Percentiles rank a stretch among this genome's conserved stretches.
These are phyloP conservation scores for Tranzscheliella williamsii DNA, from an alignment of 1,284 basidiomycete species.

Conservation along the genomic window DNA sequence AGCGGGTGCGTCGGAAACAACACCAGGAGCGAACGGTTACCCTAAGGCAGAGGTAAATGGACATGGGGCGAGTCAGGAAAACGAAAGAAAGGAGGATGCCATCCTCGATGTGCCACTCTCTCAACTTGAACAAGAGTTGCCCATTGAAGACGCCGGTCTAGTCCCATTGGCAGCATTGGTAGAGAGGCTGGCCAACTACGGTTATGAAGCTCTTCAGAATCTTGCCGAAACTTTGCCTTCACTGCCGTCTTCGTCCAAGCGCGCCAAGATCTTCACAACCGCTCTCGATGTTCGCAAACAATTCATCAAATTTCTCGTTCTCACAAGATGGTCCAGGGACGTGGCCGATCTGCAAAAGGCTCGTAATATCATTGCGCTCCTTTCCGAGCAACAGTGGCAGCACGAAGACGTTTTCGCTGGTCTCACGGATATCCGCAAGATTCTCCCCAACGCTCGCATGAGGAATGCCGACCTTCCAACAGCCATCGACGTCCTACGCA, in stretches of 20 bases:
- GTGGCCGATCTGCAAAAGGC: constrained; percentile 39
- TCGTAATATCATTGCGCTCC: constrained; percentile 52
- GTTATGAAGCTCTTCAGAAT: constrained; percentile 80
- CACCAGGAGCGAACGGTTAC: too few relatives aligned
- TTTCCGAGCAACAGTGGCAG: constrained; percentile 70
- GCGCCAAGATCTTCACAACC: constrained; percentile 80
- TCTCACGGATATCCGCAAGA: constrained; percentile 70
- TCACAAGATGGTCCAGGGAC: constrained; percentile 52
- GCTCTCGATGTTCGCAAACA: constrained; percentile 85
- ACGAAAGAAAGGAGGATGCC: too few relatives aligned
- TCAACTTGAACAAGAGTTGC: constrained; percentile 73
- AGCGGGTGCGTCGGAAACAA: too few relatives aligned
- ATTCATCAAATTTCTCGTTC: constrained; percentile 76
- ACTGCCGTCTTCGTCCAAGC: constrained; percentile 78
- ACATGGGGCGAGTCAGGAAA: too few relatives aligned
- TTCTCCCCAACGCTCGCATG: constrained; percentile 64
- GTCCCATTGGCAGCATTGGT: constrained; percentile 75
- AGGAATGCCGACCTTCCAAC: constrained; percentile 87
- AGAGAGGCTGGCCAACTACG: constrained; percentile 74
- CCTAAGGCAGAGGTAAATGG: too few relatives aligned
- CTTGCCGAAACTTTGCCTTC: constrained; percentile 85
- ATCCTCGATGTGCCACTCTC: constrained; percentile 28
- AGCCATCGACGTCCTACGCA: constrained; percentile 80
- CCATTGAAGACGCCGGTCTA: constrained; percentile 74
- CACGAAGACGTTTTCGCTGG: constrained; percentile 73